phyloP scores from a whole-genome alignment of 1,139 yeast species.

The Candida sp. region DNA sequence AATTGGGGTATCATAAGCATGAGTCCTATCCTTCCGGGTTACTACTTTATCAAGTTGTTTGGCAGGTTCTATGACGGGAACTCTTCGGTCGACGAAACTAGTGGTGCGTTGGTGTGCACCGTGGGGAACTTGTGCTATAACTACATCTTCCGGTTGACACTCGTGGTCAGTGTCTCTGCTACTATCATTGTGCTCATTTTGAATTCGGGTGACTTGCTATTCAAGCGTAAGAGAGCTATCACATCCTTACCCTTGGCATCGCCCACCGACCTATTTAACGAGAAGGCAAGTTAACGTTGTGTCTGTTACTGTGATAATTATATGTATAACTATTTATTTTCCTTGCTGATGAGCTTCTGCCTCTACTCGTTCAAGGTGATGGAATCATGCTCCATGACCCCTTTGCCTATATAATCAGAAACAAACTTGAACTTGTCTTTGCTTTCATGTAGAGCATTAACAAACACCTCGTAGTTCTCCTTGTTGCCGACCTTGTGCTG shows the following conservation, averaged over 20 bases:
- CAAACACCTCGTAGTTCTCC: slow-evolving; percentile 67
- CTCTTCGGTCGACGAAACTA: slow-evolving; percentile 18
- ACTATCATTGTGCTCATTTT: slow-evolving; percentile 27
- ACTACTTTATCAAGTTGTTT: slow-evolving; percentile 52
- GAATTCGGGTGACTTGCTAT: slow-evolving; percentile 22
- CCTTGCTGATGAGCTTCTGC: background rate
- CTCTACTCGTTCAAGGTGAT: slow-evolving; percentile 3
- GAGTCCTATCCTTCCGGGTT: slow-evolving; percentile 58
- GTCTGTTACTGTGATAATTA: background rate
- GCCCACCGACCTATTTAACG: slow-evolving; percentile 4
- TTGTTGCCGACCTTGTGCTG: slow-evolving; percentile 58
- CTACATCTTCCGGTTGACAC: slow-evolving; percentile 41
- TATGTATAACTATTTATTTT: no score
- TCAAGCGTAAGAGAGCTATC: slow-evolving; percentile 3
- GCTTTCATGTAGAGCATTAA: slow-evolving; percentile 58
- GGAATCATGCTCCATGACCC: slow-evolving; percentile 67
- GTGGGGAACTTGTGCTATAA: slow-evolving; percentile 48
- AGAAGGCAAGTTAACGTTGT: slow-evolving; percentile 5
- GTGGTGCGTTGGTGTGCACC: slow-evolving; percentile 29
- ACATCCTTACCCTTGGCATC: slow-evolving; percentile 11
- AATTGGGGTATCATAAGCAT: slow-evolving; percentile 63
- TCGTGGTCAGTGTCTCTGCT: slow-evolving; percentile 29
- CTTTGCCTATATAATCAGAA: slow-evolving; percentile 84
- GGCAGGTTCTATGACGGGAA: slow-evolving; percentile 56
- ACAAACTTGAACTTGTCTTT: slow-evolving; percentile 76